Conservation (phyloP, 2,329 filamentous ascomycete species). For the Beauveria australis region DNA sequence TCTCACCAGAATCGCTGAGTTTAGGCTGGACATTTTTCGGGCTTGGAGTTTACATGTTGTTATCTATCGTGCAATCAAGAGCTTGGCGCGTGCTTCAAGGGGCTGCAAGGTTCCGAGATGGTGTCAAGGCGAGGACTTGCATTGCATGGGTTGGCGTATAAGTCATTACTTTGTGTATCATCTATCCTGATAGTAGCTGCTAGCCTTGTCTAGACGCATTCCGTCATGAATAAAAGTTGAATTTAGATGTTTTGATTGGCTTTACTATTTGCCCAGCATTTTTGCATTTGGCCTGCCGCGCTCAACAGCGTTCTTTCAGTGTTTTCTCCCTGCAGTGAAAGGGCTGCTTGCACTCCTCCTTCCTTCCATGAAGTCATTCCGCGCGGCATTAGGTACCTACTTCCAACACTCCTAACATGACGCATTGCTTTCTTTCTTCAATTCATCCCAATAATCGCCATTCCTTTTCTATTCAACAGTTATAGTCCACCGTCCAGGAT, state of each 20-base stretch:
- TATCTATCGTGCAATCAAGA: constrained; percentile 32
- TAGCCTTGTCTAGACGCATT: not conserved
- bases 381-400: not conserved
- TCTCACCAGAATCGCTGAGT: not conserved
- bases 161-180: constrained; percentile 18
- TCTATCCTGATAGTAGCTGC: constrained; percentile 14
- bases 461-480: not conserved
- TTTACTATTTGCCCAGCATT: not conserved
- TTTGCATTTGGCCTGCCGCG: not conserved
- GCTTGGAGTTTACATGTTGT: constrained; percentile 20
- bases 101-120: not conserved
- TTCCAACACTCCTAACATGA: not conserved
- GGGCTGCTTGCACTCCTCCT: not conserved
- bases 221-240: constrained; percentile 10
- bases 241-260: not conserved
- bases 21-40: constrained; percentile 12
- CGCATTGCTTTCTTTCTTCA: not conserved
- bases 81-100: constrained; percentile 32
- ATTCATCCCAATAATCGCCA: not conserved
- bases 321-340: not conserved
- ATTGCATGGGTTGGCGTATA: constrained; percentile 42
- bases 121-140: constrained; percentile 40
- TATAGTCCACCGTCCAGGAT: not conserved
- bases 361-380: not conserved
- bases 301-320: not conserved